These are phyloP conservation scores for Coelastrella sp. DNA, from an alignment of 139 green algal genomes.

Conservation along the genomic window DNA sequence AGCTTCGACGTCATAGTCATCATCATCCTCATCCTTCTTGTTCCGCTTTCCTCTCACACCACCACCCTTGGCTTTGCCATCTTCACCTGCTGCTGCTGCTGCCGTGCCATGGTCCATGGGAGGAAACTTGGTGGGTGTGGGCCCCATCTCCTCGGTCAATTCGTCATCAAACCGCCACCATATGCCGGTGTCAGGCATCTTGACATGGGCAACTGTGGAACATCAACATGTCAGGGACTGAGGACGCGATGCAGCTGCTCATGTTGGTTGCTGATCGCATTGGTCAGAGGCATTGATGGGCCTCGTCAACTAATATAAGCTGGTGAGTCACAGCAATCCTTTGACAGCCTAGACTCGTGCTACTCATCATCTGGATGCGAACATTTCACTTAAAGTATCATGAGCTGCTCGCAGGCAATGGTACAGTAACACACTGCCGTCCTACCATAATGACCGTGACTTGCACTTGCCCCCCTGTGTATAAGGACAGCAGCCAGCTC, in stretches of 20 bases:
- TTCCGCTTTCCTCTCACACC: background rate
- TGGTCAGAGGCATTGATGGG: no score
- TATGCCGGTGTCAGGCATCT: slow-evolving; percentile 41
- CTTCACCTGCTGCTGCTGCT: background rate
- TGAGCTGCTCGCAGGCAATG: background rate
- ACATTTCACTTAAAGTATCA: background rate
- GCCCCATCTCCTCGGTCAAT: slow-evolving; percentile 63
- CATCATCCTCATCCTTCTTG: background rate
- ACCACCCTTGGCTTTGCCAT: background rate
- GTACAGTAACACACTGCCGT: background rate
- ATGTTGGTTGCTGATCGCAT: background rate
- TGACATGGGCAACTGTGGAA: slow-evolving; percentile 58
- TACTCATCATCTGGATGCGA: background rate
- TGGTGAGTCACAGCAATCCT: background rate
- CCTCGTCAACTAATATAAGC: no score
- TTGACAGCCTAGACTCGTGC: background rate
- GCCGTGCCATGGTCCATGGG: slow-evolving; percentile 60
- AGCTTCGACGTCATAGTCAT: background rate
- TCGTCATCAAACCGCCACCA: slow-evolving; percentile 96
- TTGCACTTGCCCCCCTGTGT: slow-evolving; percentile 85
- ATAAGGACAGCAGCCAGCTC: slow-evolving; percentile 87
- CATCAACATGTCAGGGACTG: background rate
- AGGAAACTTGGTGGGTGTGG: slow-evolving; percentile 56
- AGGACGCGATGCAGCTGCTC: background rate
- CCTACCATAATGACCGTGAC: slow-evolving; percentile 87